These are phyloP conservation scores for Venturiaceae sp. DNA, from an alignment of 2,329 filamentous ascomycete genomes.

Conservation along the genomic window DNA sequence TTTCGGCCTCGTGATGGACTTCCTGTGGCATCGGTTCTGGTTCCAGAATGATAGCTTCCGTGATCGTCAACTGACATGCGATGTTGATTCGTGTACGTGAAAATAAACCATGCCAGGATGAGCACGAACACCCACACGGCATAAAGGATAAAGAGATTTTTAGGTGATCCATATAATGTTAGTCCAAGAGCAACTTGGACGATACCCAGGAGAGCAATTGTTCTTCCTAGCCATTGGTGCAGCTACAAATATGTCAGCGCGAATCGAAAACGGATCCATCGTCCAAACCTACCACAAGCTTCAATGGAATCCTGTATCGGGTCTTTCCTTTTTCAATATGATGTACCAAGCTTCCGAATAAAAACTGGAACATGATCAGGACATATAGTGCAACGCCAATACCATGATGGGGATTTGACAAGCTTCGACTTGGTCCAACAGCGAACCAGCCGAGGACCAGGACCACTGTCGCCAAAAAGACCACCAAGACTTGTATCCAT, in stretches of 20 bases:
- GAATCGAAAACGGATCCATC: neutral
- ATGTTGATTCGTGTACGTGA: constrained; percentile 60
- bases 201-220: constrained; percentile 71
- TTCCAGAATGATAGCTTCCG: constrained; percentile 47
- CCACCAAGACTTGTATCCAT: constrained; percentile 61
- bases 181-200: constrained; percentile 82
- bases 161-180: constrained; percentile 84
- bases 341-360: constrained; percentile 59
- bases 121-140: constrained; percentile 67
- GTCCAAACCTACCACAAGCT: constrained; percentile 41
- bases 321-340: constrained; percentile 42
- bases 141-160: constrained; percentile 76
- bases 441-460: constrained; percentile 71
- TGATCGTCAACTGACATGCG: constrained; percentile 45
- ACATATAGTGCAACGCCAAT: constrained; percentile 74
- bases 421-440: constrained; percentile 59
- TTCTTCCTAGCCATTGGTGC: constrained; percentile 80
- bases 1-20: constrained; percentile 26
- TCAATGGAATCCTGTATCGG: constrained; percentile 45
- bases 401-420: constrained; percentile 77
- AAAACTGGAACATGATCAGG: constrained; percentile 58
- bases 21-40: constrained; percentile 40
- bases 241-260: constrained; percentile 40
- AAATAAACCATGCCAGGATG: constrained; percentile 65
- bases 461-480: constrained; percentile 58